Evolutionary conservation across 176 grass and related monocot species (phyloP).

Genomic region (Zizania latifolia): DNA sequence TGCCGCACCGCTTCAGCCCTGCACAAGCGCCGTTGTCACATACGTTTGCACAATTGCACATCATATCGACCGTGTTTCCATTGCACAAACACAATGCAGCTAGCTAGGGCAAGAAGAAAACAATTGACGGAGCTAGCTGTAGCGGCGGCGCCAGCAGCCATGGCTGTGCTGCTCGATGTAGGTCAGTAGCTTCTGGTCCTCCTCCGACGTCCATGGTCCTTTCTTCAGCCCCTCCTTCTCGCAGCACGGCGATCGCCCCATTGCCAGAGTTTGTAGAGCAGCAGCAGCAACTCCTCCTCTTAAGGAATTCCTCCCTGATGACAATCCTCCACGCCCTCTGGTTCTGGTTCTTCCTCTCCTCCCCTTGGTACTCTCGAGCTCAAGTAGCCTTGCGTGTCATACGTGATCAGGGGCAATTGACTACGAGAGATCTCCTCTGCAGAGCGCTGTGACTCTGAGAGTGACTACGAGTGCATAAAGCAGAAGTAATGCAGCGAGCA

Average conservation of each 20-base stretch:
- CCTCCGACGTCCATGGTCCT: slow-evolving; percentile 91
- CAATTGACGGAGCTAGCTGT: not conserved
- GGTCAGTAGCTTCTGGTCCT: slow-evolving; percentile 93
- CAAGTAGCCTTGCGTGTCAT: not conserved
- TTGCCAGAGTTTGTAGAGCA: slow-evolving; percentile 7
- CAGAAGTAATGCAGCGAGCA: slow-evolving; percentile 23
- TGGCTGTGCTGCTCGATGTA: slow-evolving; percentile 93
- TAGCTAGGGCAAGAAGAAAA: too few relatives aligned
- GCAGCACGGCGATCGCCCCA: slow-evolving; percentile 95
- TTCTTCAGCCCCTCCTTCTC: slow-evolving; percentile 90
- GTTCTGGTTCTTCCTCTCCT: too few relatives aligned
- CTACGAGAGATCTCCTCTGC: slow-evolving; percentile 30
- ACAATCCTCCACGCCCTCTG: not conserved
- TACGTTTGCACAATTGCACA: not conserved
- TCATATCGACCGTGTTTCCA: too few relatives aligned
- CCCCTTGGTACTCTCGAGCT: not conserved
- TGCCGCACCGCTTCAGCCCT: slow-evolving; percentile 85
- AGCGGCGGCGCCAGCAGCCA: slow-evolving; percentile 43
- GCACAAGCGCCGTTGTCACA: not conserved
- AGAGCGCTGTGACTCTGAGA: not conserved
- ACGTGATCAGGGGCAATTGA: slow-evolving; percentile 27
- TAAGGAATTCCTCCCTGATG: not conserved
- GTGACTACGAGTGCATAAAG: not conserved
- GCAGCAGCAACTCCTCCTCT: not conserved
- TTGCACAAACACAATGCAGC: too few relatives aligned